phyloP scores from a whole-genome alignment of 1,284 basidiomycete genomes.

The Polyporus tsugae region DNA sequence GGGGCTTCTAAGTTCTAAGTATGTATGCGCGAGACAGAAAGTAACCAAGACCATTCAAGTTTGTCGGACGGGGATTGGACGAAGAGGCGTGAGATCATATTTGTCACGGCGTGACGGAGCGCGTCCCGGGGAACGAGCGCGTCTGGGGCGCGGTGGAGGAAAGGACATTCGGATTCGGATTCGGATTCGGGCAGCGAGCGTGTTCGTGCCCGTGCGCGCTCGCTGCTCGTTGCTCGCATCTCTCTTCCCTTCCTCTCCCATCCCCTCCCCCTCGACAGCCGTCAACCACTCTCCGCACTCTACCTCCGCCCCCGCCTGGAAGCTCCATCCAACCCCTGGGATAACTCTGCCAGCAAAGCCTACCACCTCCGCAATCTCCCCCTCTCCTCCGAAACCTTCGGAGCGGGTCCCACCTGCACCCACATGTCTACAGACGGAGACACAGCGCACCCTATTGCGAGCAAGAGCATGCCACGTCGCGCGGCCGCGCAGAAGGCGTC shows the following conservation, averaged over 20 bases:
- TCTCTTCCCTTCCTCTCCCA: slow-evolving; percentile 13
- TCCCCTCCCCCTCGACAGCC: background rate
- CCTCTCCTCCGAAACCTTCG: slow-evolving; percentile 17
- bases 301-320: background rate
- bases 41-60: too few species aligned
- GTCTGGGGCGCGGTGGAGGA: slow-evolving; percentile 3
- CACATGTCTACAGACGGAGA: slow-evolving; percentile 14
- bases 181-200: background rate
- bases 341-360: background rate
- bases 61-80: too few species aligned
- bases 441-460: slow-evolving; percentile 4
- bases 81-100: background rate
- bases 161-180: background rate
- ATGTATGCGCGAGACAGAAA: background rate
- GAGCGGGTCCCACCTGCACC: slow-evolving; percentile 11
- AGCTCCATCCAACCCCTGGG: background rate
- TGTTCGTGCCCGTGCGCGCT: background rate
- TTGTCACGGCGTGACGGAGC: slow-evolving; percentile 32
- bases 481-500: slow-evolving; percentile 40
- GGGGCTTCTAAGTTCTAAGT: background rate
- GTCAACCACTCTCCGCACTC: background rate
- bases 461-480: slow-evolving; percentile 29
- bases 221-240: background rate
- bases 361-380: slow-evolving; percentile 5
- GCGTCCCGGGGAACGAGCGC: slow-evolving; percentile 18